Conservation (phyloP, 2,329 filamentous ascomycete species). For the Talaromyces amestolkiae region DNA sequence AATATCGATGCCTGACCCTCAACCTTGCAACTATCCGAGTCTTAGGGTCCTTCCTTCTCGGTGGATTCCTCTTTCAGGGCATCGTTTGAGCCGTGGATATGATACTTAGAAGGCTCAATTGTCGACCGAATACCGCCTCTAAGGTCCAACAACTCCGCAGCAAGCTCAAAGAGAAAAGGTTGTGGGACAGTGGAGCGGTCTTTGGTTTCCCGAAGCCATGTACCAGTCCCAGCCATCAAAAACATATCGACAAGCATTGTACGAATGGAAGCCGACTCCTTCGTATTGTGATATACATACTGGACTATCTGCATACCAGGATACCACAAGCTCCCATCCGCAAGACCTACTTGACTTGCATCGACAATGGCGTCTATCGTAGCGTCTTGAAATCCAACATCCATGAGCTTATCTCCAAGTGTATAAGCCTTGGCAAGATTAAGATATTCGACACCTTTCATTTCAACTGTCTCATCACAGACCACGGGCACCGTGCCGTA, state of each 20-base stretch:
- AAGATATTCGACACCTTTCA: neutral
- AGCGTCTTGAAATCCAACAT: neutral
- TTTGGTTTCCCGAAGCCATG: too few relatives aligned
- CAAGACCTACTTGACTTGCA: neutral
- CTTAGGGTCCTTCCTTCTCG: too few relatives aligned
- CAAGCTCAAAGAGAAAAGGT: neutral
- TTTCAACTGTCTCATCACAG: too few relatives aligned
- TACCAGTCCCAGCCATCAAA: neutral
- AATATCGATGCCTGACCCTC: too few relatives aligned
- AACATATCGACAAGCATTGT: neutral
- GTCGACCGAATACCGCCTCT: neutral
- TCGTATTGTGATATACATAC: neutral
- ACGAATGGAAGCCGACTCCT: neutral
- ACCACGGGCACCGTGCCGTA: conserved; percentile 13
- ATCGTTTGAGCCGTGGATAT: neutral
- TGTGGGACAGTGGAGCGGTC: neutral
- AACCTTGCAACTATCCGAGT: too few relatives aligned
- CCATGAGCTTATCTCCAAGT: neutral
- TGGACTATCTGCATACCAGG: neutral
- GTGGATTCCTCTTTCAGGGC: neutral
- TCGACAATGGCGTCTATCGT: neutral
- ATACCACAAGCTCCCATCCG: neutral
- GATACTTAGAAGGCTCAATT: neutral
- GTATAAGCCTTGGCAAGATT: neutral
- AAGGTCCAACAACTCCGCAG: neutral